Conservation (phyloP, 2,329 filamentous ascomycete genomes). For the Aspergillus sojae region DNA sequence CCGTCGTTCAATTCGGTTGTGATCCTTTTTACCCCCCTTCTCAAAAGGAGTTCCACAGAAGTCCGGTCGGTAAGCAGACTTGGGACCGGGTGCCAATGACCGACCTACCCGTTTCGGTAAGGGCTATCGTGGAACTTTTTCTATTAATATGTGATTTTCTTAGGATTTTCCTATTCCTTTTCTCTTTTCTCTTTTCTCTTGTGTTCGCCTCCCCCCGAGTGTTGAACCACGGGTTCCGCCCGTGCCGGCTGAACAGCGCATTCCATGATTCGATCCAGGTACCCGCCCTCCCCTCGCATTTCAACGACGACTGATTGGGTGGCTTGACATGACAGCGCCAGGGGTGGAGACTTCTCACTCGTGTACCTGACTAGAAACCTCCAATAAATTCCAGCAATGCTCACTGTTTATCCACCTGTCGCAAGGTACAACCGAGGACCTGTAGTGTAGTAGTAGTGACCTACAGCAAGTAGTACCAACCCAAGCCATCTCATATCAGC, state of each 20-base stretch:
- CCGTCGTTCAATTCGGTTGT: background rate
- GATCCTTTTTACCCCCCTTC: background rate
- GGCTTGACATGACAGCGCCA: slow-evolving; percentile 20
- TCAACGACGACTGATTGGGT: slow-evolving; percentile 9
- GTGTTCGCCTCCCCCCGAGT: background rate
- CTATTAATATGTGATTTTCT: slow-evolving; percentile 15
- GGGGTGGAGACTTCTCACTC: slow-evolving; percentile 17
- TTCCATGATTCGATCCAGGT: slow-evolving; percentile 21
- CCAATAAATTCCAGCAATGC: background rate
- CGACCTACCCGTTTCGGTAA: background rate
- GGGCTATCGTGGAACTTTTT: slow-evolving; percentile 2
- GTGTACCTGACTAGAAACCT: slow-evolving; percentile 10
- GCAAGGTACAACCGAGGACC: background rate
- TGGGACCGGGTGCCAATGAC: slow-evolving; percentile 6
- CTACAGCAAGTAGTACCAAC: background rate
- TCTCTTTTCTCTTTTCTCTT: slow-evolving; percentile 24
- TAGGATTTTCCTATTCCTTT: background rate
- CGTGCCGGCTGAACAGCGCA: slow-evolving; percentile 12
- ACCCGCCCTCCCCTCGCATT: slow-evolving; percentile 16
- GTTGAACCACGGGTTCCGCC: slow-evolving; percentile 11
- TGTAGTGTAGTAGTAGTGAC: background rate
- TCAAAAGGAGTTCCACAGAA: slow-evolving; percentile 2
- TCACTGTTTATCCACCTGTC: background rate
- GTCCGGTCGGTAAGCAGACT: slow-evolving; percentile 3
- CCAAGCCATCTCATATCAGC: background rate